phyloP scores from a whole-genome alignment of 1,284 basidiomycete genomes.

The Tetrapyrgos nigripes region DNA sequence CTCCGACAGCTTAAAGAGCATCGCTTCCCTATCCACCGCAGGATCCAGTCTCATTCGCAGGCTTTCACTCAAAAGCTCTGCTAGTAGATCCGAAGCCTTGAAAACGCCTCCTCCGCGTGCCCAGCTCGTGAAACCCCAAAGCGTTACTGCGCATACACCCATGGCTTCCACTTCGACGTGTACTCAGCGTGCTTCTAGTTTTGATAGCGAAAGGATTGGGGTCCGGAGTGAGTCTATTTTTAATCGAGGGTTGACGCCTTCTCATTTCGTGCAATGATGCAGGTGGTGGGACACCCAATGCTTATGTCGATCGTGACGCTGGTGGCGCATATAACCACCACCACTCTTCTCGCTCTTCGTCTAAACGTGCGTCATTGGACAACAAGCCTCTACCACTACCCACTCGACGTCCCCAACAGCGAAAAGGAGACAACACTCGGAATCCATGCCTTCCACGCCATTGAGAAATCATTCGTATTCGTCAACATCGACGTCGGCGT shows the following conservation, averaged over 20 bases:
- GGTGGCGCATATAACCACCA: not conserved
- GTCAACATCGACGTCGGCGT: constrained; percentile 1
- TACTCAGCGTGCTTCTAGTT: constrained; percentile 3
- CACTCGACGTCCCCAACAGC: not conserved
- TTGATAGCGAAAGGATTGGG: not conserved
- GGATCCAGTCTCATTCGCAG: constrained; percentile 4
- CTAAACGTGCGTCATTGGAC: too few relatives aligned
- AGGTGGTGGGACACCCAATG: too few relatives aligned
- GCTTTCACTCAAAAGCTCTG: constrained; percentile 5
- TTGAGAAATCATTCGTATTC: not conserved
- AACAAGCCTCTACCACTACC: too few relatives aligned
- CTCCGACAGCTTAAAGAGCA: not conserved
- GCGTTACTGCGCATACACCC: too few relatives aligned
- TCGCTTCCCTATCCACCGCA: not conserved
- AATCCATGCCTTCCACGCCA: not conserved
- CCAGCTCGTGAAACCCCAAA: not conserved
- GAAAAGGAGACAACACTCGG: constrained; percentile 4
- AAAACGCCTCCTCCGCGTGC: constrained; percentile 7
- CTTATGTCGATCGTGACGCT: not conserved
- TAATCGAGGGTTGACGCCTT: not conserved
- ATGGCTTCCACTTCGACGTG: constrained; percentile 6
- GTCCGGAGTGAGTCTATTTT: not conserved
- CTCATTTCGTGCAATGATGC: not conserved
- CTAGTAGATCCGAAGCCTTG: not conserved
- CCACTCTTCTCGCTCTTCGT: too few relatives aligned